Percentiles rank a stretch among this genome's conserved stretches.
Evolutionary conservation across 1,284 basidiomycete genomes (phyloP).

Genomic region (Trichosporon ovoides): DNA sequence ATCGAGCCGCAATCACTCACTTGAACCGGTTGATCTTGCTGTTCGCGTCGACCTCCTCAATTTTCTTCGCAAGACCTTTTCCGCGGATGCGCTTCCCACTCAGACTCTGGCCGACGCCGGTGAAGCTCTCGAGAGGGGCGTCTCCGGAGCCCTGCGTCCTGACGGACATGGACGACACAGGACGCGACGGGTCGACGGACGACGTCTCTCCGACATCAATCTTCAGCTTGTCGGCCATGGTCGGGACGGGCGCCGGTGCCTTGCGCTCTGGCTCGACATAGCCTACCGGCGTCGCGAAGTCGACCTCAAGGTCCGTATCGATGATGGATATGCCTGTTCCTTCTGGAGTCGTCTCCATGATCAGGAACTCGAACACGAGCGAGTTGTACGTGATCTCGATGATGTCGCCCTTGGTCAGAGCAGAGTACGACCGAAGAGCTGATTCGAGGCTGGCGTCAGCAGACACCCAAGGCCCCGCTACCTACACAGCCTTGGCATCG

Average conservation of each 20-base stretch:
- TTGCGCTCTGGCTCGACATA: slow-evolving; percentile 85
- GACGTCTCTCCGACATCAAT: slow-evolving; percentile 82
- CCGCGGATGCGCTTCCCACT: slow-evolving; percentile 84
- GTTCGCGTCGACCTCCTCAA: slow-evolving; percentile 68
- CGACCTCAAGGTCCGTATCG: slow-evolving; percentile 80
- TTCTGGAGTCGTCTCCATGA: slow-evolving; percentile 89
- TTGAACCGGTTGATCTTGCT: slow-evolving; percentile 85
- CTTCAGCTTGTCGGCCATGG: slow-evolving; percentile 96
- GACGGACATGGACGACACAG: slow-evolving; percentile 54
- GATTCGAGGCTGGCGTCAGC: slow-evolving; percentile 70
- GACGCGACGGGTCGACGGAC: slow-evolving; percentile 63
- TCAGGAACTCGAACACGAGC: slow-evolving; percentile 87
- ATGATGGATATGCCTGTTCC: slow-evolving; percentile 83
- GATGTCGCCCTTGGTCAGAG: slow-evolving; percentile 81
- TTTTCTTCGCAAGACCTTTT: slow-evolving; percentile 77
- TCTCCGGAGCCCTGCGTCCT: slow-evolving; percentile 45
- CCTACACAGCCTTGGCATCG: slow-evolving; percentile 95
- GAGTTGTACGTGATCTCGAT: slow-evolving; percentile 88
- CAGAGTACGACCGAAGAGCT: slow-evolving; percentile 89
- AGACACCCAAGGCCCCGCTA: slow-evolving; percentile 19
- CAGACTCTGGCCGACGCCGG: slow-evolving; percentile 83
- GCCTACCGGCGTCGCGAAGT: slow-evolving; percentile 58
- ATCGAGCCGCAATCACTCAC: slow-evolving; percentile 55
- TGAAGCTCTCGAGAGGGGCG: slow-evolving; percentile 78
- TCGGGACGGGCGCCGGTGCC: slow-evolving; percentile 71